Conservation (phyloP, 2,329 filamentous ascomycete species). For the Geosmithia putterillii region DNA sequence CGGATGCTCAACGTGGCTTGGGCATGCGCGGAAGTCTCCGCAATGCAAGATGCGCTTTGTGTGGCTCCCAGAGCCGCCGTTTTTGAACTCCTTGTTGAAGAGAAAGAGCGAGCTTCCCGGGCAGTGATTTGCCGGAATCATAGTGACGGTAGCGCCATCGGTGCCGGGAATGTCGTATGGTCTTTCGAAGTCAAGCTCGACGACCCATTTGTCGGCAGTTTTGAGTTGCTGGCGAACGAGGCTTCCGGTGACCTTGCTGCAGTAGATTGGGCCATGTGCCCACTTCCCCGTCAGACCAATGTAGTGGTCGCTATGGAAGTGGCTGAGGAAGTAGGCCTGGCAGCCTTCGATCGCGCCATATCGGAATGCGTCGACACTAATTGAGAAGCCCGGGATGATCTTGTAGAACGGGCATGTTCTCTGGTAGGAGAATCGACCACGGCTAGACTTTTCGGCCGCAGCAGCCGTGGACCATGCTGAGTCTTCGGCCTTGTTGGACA, state of each 20-base stretch:
- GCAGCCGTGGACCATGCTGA: slow-evolving; percentile 82
- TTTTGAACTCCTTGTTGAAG: slow-evolving; percentile 62
- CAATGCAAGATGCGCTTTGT: slow-evolving; percentile 82
- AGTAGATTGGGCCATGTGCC: slow-evolving; percentile 92
- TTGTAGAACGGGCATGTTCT: slow-evolving; percentile 98
- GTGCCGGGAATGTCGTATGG: slow-evolving; percentile 70
- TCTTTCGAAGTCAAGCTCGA: slow-evolving; percentile 75
- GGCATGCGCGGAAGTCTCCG: slow-evolving; percentile 88
- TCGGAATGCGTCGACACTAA: slow-evolving; percentile 91
- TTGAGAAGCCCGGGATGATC: slow-evolving; percentile 83
- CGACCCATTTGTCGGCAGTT: slow-evolving; percentile 76
- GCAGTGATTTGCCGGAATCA: slow-evolving; percentile 95
- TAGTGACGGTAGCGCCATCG: slow-evolving; percentile 73
- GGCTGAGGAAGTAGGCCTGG: slow-evolving; percentile 89
- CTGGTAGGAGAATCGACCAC: slow-evolving; percentile 76
- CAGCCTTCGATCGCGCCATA: slow-evolving; percentile 90
- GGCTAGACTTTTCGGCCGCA: slow-evolving; percentile 61
- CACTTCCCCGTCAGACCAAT: slow-evolving; percentile 79
- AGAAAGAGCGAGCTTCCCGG: slow-evolving; percentile 89
- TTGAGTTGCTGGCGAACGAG: slow-evolving; percentile 76
- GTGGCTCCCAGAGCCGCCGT: slow-evolving; percentile 44
- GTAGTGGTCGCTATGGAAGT: slow-evolving; percentile 98
- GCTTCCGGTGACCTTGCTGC: slow-evolving; percentile 84
- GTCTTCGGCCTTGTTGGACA: slow-evolving; percentile 86
- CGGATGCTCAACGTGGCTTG: slow-evolving; percentile 71